A percentile compares a stretch with the other conserved stretches of the same genome.
phyloP scores from a whole-genome alignment of 805 yeast species.

The Ogataea populi-albae region DNA sequence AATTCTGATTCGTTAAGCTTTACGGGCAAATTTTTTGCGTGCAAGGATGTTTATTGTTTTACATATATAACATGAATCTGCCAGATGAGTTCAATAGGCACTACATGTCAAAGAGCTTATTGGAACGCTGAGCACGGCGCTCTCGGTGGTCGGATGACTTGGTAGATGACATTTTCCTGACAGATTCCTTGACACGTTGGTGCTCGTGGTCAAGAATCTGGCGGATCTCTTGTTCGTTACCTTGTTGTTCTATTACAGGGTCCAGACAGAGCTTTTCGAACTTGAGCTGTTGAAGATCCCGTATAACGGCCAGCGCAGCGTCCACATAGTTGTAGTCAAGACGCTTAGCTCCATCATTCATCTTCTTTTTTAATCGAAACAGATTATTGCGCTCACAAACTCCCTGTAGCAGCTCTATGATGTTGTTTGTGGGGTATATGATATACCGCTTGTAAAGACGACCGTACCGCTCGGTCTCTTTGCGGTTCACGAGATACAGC shows the following conservation, averaged over 20 bases:
- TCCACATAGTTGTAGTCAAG: constrained; percentile 33
- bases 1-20: constrained; percentile 20
- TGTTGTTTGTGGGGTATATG: constrained; percentile 67
- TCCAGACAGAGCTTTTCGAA: constrained; percentile 35
- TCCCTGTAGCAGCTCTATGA: constrained; percentile 51
- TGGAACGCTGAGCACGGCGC: not conserved
- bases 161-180: constrained; percentile 1
- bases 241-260: constrained; percentile 9
- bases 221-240: constrained; percentile 5
- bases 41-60: not conserved
- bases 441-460: constrained; percentile 44
- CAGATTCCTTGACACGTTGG: constrained; percentile 7
- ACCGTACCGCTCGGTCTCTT: constrained; percentile 41
- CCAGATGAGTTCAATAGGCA: not conserved
- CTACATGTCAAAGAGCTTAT: too few species aligned
- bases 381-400: constrained; percentile 42
- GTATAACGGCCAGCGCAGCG: constrained; percentile 62
- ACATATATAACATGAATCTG: not conserved
- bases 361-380: constrained; percentile 24
- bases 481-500: constrained; percentile 67
- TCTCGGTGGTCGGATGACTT: not conserved
- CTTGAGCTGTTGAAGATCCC: constrained; percentile 58
- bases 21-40: not conserved
- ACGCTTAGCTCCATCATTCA: constrained; percentile 39
- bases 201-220: constrained; percentile 12